Conservation (phyloP, 73 alveolate genomes). For the Blepharisma stoltei region DNA sequence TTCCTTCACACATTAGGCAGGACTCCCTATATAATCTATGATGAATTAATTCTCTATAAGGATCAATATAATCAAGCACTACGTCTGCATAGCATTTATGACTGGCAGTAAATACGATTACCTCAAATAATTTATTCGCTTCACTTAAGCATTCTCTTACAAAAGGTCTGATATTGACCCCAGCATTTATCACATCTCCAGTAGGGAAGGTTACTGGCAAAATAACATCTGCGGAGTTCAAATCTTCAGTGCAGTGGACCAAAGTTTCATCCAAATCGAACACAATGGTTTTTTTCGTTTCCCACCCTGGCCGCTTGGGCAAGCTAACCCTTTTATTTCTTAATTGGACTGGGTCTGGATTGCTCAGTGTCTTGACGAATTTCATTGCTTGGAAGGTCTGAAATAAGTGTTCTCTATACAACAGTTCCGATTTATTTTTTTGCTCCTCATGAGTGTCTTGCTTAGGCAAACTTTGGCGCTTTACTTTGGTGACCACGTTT, state of each 20-base stretch:
- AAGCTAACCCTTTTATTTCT: background rate
- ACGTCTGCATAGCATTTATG: conserved; percentile 84
- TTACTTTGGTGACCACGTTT: too few relatives aligned
- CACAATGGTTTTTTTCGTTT: conserved; percentile 24
- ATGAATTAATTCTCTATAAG: conserved; percentile 57
- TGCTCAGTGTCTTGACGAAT: background rate
- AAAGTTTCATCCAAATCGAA: conserved; percentile 37
- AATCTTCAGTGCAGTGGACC: conserved; percentile 35
- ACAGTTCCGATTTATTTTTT: background rate
- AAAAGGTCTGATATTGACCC: conserved; percentile 66
- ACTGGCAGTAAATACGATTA: conserved; percentile 70
- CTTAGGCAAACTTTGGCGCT: too few relatives aligned
- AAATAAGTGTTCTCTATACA: conserved; percentile 17
- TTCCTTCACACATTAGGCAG: conserved; percentile 57
- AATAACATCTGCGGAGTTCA: conserved; percentile 15
- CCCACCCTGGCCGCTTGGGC: conserved; percentile 8
- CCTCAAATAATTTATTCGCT: conserved; percentile 60
- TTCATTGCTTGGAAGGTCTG: conserved; percentile 25
- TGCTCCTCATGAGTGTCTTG: too few relatives aligned
- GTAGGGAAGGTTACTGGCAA: conserved; percentile 24
- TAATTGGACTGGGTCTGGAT: background rate
- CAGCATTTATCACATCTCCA: conserved; percentile 27
- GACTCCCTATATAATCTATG: conserved; percentile 74
- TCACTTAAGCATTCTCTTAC: conserved; percentile 66
- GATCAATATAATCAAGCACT: conserved; percentile 71